Base-by-base conservation (phyloP, 225 moss, liverwort and hornwort genomes). In the Bryoerythrophyllum caledonicum region DNA sequence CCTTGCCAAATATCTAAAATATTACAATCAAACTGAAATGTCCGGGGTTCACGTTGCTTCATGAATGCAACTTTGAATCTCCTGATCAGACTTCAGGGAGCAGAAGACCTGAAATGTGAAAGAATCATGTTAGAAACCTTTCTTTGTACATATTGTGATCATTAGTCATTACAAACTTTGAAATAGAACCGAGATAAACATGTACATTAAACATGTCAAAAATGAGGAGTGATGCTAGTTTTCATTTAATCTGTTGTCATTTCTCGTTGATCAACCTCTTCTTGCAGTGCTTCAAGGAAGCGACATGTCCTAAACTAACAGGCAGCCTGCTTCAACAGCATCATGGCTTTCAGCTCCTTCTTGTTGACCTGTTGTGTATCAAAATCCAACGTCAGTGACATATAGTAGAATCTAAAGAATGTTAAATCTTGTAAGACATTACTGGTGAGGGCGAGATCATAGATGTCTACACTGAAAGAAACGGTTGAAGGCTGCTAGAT, bases 261-360 rank as follows among this genome's bases (percentile, higher is more conserved):
- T 35, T 57, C 55, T 73, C 16, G 24, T 44, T 51, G 17, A 65
- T 34, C 44, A 41, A 73, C 34, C 54, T 65, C 44, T 11, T 59
- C 40, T 16, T 28, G 65, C 40, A 80, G 16, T 70, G 46, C 59
- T 65, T 34, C 73, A 46, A 52, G 68, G 66, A 55, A 71, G 66
- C 43, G 16, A 44, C 56, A 41, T 56, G 56, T 20, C 38, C 52
- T 54, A 28, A 74, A 60, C 68, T 78, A 88, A 53, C 34, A 40
- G 51, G 71, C 65, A 76, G 66, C 66, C 51, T 72, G 40, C 58
- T 86, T 84, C 60, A 82, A 59, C 65, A 89, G 75, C 68, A 77
- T n/a, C n/a, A n/a, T 84, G 40, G 43, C 65, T 71, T 74, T 83
- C 77, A 89, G 67, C 82, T 89, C 89, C 83, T 89, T 89, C 75